Evolutionary conservation across 2,329 filamentous ascomycete species (phyloP).

Genomic region (Epichloe festucae): DNA sequence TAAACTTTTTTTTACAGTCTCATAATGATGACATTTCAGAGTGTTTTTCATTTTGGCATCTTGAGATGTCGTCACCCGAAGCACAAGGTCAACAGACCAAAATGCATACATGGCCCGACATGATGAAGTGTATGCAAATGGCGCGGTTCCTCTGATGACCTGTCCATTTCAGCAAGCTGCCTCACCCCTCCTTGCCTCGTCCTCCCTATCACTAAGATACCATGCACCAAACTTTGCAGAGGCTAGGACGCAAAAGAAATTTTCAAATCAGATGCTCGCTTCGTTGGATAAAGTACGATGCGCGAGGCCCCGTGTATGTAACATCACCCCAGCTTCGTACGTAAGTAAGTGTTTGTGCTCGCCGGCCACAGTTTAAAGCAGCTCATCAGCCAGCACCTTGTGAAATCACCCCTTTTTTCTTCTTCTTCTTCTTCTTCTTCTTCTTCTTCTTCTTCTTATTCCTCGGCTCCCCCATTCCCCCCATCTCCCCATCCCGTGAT

Average conservation of each 20-base stretch:
- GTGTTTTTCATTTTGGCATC: neutral
- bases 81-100: no score
- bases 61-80: no score
- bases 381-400: neutral
- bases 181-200: neutral
- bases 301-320: no score
- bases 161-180: no score
- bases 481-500: no score
- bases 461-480: neutral
- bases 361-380: no score
- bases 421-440: neutral
- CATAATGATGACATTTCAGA: neutral
- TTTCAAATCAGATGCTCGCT: neutral
- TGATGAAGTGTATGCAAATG: no score
- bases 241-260: neutral
- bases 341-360: no score
- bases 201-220: conserved; percentile 13
- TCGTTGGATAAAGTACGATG: neutral
- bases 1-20: neutral
- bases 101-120: no score
- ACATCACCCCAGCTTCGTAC: no score
- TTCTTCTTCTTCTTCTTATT: neutral
- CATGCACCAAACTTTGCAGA: neutral
- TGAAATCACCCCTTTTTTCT: neutral
- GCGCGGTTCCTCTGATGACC: no score